phyloP scores from a whole-genome alignment of 2,329 filamentous ascomycete species.

The Epichloe brachyelytri region DNA sequence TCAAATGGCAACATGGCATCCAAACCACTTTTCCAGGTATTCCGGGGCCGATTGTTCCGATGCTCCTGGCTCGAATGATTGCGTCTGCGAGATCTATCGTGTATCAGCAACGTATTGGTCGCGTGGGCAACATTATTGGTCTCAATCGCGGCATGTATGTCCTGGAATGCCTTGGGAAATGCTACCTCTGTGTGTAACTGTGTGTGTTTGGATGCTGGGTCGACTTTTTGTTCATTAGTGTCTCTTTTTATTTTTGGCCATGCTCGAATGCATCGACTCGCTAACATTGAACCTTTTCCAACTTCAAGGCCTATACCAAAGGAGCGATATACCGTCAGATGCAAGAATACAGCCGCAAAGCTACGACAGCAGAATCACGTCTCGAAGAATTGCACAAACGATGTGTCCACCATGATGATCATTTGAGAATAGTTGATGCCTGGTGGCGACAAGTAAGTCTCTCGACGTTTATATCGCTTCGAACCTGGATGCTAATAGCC shows the following conservation, averaged over 20 bases:
- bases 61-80: not conserved
- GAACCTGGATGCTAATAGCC: constrained; percentile 2
- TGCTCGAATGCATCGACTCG: not conserved
- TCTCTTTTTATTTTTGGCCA: not conserved
- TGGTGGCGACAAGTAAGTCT: constrained; percentile 83
- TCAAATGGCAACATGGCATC: constrained; percentile 4
- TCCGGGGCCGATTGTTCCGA: not conserved
- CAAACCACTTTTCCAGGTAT: constrained; percentile 2
- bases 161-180: not conserved
- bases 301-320: constrained; percentile 41
- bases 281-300: not conserved
- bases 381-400: constrained; percentile 69
- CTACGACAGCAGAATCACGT: constrained; percentile 65
- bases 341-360: constrained; percentile 93
- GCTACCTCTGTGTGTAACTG: not conserved
- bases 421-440: constrained; percentile 76
- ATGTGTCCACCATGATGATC: constrained; percentile 77
- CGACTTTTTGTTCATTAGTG: not conserved
- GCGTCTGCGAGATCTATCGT: constrained; percentile 2
- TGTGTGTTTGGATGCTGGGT: not conserved
- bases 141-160: not conserved
- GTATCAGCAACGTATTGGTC: not conserved
- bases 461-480: not conserved
- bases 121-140: not conserved
- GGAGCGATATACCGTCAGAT: constrained; percentile 96